These are phyloP conservation scores for Geranomyces michiganensis DNA, from an alignment of 192 early-diverging fungal genomes.

Conservation along the genomic window DNA sequence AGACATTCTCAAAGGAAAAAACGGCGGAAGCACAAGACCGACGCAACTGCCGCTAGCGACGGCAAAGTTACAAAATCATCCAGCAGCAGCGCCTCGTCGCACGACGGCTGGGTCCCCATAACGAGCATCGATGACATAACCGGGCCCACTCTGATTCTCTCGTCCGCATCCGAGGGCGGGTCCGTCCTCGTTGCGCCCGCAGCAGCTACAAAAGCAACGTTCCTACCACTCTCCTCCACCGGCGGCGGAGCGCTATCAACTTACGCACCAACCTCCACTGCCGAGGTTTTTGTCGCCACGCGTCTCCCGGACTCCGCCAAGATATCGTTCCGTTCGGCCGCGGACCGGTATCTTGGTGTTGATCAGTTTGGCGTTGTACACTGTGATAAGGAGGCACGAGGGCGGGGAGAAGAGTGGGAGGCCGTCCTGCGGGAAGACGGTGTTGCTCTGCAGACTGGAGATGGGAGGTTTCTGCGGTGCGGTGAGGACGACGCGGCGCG, in stretches of 20 bases:
- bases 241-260: conserved; percentile 5
- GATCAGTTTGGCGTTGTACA: conserved; percentile 83
- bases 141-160: conserved; percentile 69
- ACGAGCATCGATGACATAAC: conserved; percentile 65
- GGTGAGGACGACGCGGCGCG: conserved; percentile 58
- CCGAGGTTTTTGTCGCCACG: conserved; percentile 71
- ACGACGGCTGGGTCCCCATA: conserved; percentile 66
- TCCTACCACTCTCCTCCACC: conserved; percentile 49
- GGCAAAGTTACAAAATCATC: background rate
- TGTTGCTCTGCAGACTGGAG: conserved; percentile 62
- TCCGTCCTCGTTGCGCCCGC: conserved; percentile 49
- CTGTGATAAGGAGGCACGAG: conserved; percentile 73
- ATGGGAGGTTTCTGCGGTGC: conserved; percentile 68
- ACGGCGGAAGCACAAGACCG: conserved; percentile 21
- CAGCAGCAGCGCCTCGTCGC: background rate
- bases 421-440: conserved; percentile 70
- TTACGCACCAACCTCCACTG: conserved; percentile 55
- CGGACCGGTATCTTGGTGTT: conserved; percentile 68
- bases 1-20: conserved; percentile 20
- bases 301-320: conserved; percentile 57
- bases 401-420: conserved; percentile 79
- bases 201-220: conserved; percentile 43
- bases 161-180: conserved; percentile 64
- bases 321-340: conserved; percentile 63
- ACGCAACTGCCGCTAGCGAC: no score